Evolutionary conservation across 345 rosid species (phyloP), one percentile per base, ranked within the genome.

Genomic region (Gossypium turneri): DNA sequence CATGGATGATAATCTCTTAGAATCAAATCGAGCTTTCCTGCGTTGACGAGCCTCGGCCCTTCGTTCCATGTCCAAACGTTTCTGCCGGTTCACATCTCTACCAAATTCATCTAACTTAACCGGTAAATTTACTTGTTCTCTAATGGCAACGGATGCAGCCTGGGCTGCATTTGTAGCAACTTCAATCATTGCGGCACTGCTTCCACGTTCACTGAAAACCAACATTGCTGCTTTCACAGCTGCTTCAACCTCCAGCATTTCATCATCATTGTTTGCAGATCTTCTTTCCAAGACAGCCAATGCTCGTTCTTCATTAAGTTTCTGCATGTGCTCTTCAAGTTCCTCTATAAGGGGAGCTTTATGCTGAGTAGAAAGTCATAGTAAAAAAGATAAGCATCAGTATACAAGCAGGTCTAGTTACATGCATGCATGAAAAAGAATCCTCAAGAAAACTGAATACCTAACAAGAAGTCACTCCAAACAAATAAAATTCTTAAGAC

Each of bases 81-180:
- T 91, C 90, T 95, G 94, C 74, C 84, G 85, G 82, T 93, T 95
- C 70, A 82, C 65, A 76, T 95, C 99, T 81, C 99, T 88, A 81
- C 99, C 99, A 81, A 90, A 86, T 86, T 95, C 98, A 88, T 95
- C 99, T 76, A 95, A 81, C 86, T 93, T 82, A 52, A 84, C 90
- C 4, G 92, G 89, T 61, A 89, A 83, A 79, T 85, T 82, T 9
- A 66, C 72, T 83, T 91, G 84, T 77, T 85, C 90, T 76, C 89
- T 91, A 74, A 85, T 44, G 59, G 96, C 81, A 73, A 85, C 84
- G 47, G 85, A 77, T 56, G 98, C 99, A 73, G 92, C 89, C 83
- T 84, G 85, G 2, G 97, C 98, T 44, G 96, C 98, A 78, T 75
- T 85, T 73, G 82, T 73, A 22, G 97, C 98, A 76, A 89, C 87